Percentiles rank a stretch among this genome's conserved stretches.
Conservation (phyloP, 805 yeast species). For the Danielia oregonensis region DNA sequence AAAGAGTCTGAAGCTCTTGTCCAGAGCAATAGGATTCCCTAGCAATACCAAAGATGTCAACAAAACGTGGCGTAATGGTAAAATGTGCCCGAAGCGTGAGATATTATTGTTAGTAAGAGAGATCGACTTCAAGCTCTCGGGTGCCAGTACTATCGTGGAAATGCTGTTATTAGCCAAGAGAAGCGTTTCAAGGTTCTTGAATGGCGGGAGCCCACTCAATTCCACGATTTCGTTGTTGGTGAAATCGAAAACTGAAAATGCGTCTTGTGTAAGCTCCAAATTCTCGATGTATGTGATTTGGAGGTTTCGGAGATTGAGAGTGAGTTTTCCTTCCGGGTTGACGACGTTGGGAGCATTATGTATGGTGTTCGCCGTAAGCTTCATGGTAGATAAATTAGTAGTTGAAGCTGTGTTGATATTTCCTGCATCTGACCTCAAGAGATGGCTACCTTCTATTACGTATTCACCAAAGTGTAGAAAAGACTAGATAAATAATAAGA, state of each 20-base stretch:
- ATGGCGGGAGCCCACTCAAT: conserved; percentile 47
- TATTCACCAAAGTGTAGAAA: no score
- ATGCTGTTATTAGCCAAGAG: conserved; percentile 65
- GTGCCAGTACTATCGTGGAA: conserved; percentile 26
- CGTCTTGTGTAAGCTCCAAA: conserved; percentile 27
- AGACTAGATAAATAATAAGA: no score
- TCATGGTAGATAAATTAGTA: conserved; percentile 22
- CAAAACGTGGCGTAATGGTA: conserved; percentile 1
- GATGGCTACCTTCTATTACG: no score
- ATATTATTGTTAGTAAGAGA: conserved; percentile 53
- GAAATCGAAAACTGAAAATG: conserved; percentile 59
- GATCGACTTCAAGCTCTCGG: conserved; percentile 42
- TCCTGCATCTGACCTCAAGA: no score
- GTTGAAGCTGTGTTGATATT: neutral
- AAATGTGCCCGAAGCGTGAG: conserved; percentile 26
- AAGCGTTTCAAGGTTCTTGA: conserved; percentile 45
- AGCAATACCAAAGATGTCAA: conserved; percentile 41
- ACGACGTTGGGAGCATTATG: conserved; percentile 27
- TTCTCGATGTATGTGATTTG: conserved; percentile 35
- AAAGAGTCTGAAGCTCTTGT: conserved; percentile 54
- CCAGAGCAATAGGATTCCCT: conserved; percentile 55
- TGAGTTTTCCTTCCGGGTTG: conserved; percentile 34
- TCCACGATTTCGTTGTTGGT: conserved; percentile 68
- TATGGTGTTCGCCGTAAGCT: conserved; percentile 30
- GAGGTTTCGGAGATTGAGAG: conserved; percentile 32